These are phyloP conservation scores for Puccinia hordei DNA, from an alignment of 1,284 basidiomycete genomes.

Conservation along the genomic window DNA sequence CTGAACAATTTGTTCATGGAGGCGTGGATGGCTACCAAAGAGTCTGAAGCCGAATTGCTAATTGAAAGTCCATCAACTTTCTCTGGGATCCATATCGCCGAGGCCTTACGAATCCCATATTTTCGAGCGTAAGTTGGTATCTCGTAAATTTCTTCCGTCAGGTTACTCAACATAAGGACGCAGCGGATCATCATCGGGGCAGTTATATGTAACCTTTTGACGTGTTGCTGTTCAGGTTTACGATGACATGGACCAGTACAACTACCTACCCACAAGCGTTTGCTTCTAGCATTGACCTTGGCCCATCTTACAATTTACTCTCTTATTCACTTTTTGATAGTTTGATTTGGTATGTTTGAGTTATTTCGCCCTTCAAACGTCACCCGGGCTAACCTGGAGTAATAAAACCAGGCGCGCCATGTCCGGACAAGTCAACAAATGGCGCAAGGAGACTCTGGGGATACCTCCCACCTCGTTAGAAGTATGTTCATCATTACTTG, in stretches of 20 bases:
- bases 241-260: slow-evolving; percentile 72
- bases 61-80: slow-evolving; percentile 95
- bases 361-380: not conserved
- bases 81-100: slow-evolving; percentile 94
- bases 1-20: slow-evolving; percentile 89
- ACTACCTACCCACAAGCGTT: slow-evolving; percentile 85
- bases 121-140: slow-evolving; percentile 67
- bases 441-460: slow-evolving; percentile 55
- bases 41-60: slow-evolving; percentile 76
- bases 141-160: not conserved
- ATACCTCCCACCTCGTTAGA: slow-evolving; percentile 60
- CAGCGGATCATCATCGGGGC: not conserved
- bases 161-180: not conserved
- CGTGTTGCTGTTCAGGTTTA: slow-evolving; percentile 51
- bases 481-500: not conserved
- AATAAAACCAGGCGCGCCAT: slow-evolving; percentile 55
- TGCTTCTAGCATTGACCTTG: slow-evolving; percentile 51
- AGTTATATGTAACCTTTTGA: not conserved
- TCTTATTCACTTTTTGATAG: slow-evolving; percentile 89
- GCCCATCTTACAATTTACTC: slow-evolving; percentile 59
- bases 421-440: slow-evolving; percentile 56
- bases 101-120: slow-evolving; percentile 87
- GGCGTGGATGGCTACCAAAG: slow-evolving; percentile 90
- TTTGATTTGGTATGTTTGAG: slow-evolving; percentile 63
- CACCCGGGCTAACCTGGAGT: not conserved